phyloP scores from a whole-genome alignment of 2,329 filamentous ascomycete genomes.

The Diaporthe citriasiana region DNA sequence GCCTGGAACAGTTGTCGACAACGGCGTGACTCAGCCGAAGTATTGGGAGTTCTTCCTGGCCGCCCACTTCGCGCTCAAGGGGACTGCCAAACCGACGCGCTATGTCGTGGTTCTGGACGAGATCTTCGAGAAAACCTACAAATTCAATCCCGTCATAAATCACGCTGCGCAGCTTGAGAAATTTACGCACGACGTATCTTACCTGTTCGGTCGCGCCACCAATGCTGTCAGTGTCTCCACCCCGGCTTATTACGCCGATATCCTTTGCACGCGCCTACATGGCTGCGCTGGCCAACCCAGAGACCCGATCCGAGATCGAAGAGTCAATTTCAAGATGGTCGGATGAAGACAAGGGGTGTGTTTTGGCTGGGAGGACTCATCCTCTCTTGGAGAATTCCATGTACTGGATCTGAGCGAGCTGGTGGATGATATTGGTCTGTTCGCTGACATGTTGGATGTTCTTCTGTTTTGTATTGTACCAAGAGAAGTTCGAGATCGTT shows the following conservation, averaged over 20 bases:
- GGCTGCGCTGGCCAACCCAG: conserved; percentile 70
- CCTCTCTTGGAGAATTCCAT: conserved; percentile 61
- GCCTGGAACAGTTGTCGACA: conserved; percentile 87
- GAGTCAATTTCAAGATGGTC: background rate
- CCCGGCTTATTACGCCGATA: conserved; percentile 90
- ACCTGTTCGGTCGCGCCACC: conserved; percentile 87
- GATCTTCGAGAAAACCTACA: conserved; percentile 68
- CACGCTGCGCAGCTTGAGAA: conserved; percentile 75
- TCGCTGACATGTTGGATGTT: background rate
- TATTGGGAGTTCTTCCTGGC: conserved; percentile 91
- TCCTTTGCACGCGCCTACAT: conserved; percentile 86
- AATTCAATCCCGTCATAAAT: conserved; percentile 51
- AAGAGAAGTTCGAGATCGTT: background rate
- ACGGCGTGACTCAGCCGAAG: conserved; percentile 80
- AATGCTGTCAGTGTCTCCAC: conserved; percentile 90
- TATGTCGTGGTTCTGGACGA: conserved; percentile 84
- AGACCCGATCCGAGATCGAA: conserved; percentile 44
- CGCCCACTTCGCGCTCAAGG: conserved; percentile 84
- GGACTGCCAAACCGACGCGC: conserved; percentile 86
- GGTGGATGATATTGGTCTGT: background rate
- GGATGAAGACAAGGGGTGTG: background rate
- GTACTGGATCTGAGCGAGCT: conserved; percentile 67
- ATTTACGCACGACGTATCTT: conserved; percentile 84
- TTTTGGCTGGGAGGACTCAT: conserved; percentile 55
- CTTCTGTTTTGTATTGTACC: background rate